Conservation (phyloP, 148 eudicot species). For the Nyssa sinensis region DNA sequence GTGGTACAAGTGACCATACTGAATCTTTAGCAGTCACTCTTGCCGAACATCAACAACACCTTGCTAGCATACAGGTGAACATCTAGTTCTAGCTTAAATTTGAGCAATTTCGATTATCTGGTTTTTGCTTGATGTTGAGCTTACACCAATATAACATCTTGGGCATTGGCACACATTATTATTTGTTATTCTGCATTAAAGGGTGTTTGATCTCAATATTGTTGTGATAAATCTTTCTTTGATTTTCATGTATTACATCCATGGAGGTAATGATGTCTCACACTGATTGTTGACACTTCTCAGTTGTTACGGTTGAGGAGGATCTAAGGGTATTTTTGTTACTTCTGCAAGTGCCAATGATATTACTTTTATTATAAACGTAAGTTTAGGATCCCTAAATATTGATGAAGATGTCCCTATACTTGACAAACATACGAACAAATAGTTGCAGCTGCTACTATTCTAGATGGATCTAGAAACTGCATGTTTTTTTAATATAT, state of each 20-base stretch:
- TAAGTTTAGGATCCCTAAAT: too few species aligned
- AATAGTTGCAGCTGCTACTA: too few species aligned
- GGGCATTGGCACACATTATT: neutral
- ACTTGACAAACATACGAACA: too few species aligned
- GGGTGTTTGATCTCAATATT: too few species aligned
- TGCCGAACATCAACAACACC: slow-evolving; percentile 90
- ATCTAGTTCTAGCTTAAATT: neutral
- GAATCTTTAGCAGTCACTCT: slow-evolving; percentile 92
- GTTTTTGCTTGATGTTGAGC: neutral
- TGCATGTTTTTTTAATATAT: too few species aligned
- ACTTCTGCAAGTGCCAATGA: too few species aligned
- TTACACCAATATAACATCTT: neutral
- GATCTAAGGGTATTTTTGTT: too few species aligned
- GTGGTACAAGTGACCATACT: slow-evolving; percentile 72
- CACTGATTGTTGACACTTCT: too few species aligned
- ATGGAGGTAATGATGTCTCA: neutral
- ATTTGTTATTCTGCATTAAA: neutral
- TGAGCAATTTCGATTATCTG: neutral
- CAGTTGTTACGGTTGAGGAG: too few species aligned
- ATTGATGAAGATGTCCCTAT: too few species aligned
- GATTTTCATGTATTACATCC: neutral
- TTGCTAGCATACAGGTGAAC: slow-evolving; percentile 89
- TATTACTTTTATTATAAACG: too few species aligned
- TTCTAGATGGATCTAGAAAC: too few species aligned
- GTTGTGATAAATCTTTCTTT: neutral